Base-by-base conservation (phyloP, 108 stramenopile species). In the Schizochytrium sp. region DNA sequence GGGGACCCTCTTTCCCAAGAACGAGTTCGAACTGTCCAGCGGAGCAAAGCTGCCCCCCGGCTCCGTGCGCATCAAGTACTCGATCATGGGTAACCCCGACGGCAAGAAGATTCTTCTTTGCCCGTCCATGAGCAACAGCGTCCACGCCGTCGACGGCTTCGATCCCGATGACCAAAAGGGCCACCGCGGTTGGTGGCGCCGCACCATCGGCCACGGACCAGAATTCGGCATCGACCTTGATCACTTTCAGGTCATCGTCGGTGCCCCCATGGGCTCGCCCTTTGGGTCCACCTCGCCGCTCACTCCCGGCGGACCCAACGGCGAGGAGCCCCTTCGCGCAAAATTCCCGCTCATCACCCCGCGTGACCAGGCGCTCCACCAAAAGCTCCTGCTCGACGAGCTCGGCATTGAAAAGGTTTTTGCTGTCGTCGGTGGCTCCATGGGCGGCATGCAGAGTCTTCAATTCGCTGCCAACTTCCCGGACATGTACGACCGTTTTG, bases 361-460 rank as follows among this genome's bases (percentile, higher is more conserved):
- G 2, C 72, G 57, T 4, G 89, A 89, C 59, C 76, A 87, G 58
- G 89, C 89, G 25, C 19, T 25, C 12, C 72, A 29, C 18, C 89
- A 89, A 29, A 45, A 44, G 16, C 83, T 59, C 57, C 44, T 87
- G 44, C 25, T 89, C 25, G 58, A 89, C 44, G 28, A 58, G 34
- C 83, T 89, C 21, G 89, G 89, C 23, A 58, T 89, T 28, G 29
- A 58, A 14, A 72, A 87, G 83, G 89, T 89, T 19, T 72, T 76
- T 57, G 89, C 89, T 5, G 76, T 89, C 14, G 83, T 89, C n/a
- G 89, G 89, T 4, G 89, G 72, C 44, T 55, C 48, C 76, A 21
- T 89, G 57, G 89, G 89, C 16, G 89, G 89, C 76, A 89, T 89
- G 89, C 89, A 89, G 72, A 60, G 28, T 4, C 41, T 89, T 29